Conservation (phyloP, 805 yeast genomes). For the Saccharomycopsis sp. region DNA sequence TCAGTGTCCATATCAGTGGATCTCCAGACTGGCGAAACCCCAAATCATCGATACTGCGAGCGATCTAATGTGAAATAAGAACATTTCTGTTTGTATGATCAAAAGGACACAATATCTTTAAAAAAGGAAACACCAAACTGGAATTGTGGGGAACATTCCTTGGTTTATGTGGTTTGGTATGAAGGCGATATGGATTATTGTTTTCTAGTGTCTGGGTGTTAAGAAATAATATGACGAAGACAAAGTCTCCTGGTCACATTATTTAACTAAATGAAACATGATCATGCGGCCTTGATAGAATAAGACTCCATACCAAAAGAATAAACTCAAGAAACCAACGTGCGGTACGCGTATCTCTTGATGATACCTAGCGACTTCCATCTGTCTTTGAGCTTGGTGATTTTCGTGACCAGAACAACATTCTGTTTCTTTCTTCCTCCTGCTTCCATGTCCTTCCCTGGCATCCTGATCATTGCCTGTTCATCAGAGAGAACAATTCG, state of each 20-base stretch:
- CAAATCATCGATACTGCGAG: background rate
- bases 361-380: background rate
- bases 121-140: background rate
- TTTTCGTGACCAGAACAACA: no score
- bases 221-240: background rate
- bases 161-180: background rate
- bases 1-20: background rate
- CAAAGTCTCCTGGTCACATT: no score
- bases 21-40: background rate
- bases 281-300: background rate
- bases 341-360: background rate
- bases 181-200: background rate
- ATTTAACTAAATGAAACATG: background rate
- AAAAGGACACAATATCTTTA: background rate
- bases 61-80: background rate
- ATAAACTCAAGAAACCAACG: no score
- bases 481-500: background rate
- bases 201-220: conserved; percentile 3
- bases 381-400: background rate
- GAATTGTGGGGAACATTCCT: background rate
- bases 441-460: background rate
- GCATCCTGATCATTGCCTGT: background rate
- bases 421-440: background rate
- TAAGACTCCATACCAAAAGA: no score
- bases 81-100: background rate